phyloP scores from a whole-genome alignment of 129 eudicot genomes.

The Logfia minima region DNA sequence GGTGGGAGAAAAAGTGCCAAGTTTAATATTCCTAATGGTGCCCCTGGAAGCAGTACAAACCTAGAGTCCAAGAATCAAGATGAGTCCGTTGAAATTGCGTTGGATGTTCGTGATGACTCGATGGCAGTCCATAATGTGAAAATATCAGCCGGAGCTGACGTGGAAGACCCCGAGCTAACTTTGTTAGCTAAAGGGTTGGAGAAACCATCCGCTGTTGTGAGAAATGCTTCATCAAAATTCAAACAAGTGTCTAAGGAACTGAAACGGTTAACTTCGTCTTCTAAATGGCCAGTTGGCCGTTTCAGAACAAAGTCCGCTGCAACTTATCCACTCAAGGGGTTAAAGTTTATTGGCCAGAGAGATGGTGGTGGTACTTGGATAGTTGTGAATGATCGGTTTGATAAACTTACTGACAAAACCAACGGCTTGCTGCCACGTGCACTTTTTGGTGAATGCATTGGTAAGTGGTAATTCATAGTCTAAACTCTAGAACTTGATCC shows the following conservation, averaged over 20 bases:
- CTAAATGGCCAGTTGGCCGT: constrained; percentile 33
- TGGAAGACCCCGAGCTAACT: constrained; percentile 64
- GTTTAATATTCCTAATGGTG: constrained; percentile 42
- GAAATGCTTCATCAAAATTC: constrained; percentile 54
- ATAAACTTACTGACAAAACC: constrained; percentile 35
- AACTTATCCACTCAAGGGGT: constrained; percentile 49
- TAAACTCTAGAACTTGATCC: neutral
- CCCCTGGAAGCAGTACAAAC: neutral
- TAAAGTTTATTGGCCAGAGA: constrained; percentile 59
- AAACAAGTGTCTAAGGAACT: constrained; percentile 57
- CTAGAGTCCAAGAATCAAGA: constrained; percentile 28
- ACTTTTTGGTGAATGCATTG: constrained; percentile 70
- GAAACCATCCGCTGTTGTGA: constrained; percentile 45
- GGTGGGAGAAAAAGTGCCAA: constrained; percentile 46
- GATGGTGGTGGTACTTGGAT: constrained; percentile 58
- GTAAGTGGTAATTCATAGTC: constrained; percentile 26
- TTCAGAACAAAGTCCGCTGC: constrained; percentile 52
- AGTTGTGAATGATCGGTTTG: constrained; percentile 51
- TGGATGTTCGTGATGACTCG: constrained; percentile 67
- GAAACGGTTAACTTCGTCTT: constrained; percentile 58
- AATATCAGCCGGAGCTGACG: constrained; percentile 48
- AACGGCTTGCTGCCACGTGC: constrained; percentile 64
- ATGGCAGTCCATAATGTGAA: constrained; percentile 74
- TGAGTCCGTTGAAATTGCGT: constrained; percentile 61
- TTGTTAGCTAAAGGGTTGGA: constrained; percentile 48